A percentile compares a stretch with the other conserved stretches of the same genome.
Conservation (phyloP, 169 alveolate genomes). For the Blepharisma undulans region DNA sequence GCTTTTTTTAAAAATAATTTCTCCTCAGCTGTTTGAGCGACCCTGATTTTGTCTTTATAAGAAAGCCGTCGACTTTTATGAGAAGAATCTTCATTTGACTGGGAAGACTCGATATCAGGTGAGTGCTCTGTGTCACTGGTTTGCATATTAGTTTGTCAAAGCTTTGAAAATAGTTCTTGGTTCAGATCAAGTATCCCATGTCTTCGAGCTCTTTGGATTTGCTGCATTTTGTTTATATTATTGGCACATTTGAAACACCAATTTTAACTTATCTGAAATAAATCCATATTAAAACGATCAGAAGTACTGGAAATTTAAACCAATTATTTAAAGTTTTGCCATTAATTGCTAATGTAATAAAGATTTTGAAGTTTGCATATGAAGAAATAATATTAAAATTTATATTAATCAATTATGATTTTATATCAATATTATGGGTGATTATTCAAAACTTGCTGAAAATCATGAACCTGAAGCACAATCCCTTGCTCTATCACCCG, state of each 20-base stretch:
- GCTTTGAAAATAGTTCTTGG: background rate
- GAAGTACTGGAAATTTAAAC: background rate
- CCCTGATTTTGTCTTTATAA: background rate
- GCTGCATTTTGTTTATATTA: background rate
- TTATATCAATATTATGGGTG: slow-evolving; percentile 4
- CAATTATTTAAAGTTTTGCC: too few relatives aligned
- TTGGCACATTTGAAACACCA: background rate
- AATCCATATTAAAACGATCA: background rate
- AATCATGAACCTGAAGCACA: background rate
- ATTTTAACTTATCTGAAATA: background rate
- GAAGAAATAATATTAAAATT: background rate
- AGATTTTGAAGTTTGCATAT: background rate
- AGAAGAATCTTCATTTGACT: background rate
- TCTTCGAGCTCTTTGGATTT: background rate
- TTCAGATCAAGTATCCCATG: background rate
- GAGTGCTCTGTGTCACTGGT: background rate
- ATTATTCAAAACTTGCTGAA: slow-evolving; percentile 6
- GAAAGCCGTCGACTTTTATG: background rate
- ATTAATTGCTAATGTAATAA: too few relatives aligned
- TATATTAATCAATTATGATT: background rate
- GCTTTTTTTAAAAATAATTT: background rate
- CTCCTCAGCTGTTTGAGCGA: background rate
- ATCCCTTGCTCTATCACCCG: background rate
- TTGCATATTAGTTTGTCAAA: background rate
- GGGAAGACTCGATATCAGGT: background rate